Evolutionary conservation across 768 basidiomycete species (phyloP), one percentile per base, ranked within the genome.

Genomic region (Lactifluus hygrophoroides): DNA sequence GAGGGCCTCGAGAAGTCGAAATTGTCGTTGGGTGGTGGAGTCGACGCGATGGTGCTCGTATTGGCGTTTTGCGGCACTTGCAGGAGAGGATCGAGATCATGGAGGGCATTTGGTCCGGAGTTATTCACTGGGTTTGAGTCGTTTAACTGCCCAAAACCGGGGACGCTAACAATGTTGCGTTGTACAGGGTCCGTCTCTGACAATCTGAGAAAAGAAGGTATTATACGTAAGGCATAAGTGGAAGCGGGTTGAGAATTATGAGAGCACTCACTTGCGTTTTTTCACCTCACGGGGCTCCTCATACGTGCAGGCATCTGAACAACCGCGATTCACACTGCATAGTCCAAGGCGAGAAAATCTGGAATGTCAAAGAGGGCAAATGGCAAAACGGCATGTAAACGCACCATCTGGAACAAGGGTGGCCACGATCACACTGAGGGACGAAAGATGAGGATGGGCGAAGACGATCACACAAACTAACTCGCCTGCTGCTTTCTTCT

Each of bases 321-420:
- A 51, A 19, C 66, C 66, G 34, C 66, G 50, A 27, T 35, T 57
- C 19, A 67, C 58, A 50, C 66, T 67, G 28, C 17, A 52, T 21
- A 9, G 19, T 34, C 10, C 14, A 10, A 21, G 40, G 42, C 34
- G 16, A 40, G 8, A 6, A 19, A 55, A 6, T 5, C 38, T 32
- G 27, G 21, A 30, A 13, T 8, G 21, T 21, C 3, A 21, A 11
- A 38, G 5, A 17, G 23, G 40, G 32, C 37, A 11, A 13, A 7
- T 9, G 21, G 43, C 21, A 46, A 35, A 37, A 37, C 13, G 5
- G 10, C n/a, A 11, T 28, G 14, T 3, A 47, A 17, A 28, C 62
- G n/a, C 25, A 67, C 66, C 66, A 67, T 62, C 66, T 52, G 11
- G 59, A 58, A 54, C 66, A 67, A 23, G 66, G 66, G 25, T 62